Conservation (phyloP, 441 rosid genomes). For the Brassica hybrid region DNA sequence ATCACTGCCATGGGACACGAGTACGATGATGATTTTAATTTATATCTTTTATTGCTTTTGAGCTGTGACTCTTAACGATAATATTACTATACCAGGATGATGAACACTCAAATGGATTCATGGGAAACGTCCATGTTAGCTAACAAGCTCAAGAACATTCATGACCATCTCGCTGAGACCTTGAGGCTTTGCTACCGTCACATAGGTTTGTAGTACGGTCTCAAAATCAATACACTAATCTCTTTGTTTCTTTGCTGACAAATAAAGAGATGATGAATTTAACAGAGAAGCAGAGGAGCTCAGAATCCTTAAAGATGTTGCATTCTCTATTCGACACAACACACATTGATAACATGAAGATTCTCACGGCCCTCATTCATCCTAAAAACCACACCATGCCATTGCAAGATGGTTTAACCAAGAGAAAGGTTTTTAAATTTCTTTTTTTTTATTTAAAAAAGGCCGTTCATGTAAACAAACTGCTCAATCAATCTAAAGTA, state of each 20-base stretch:
- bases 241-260: not conserved
- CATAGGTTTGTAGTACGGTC: slow-evolving; percentile 49
- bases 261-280: slow-evolving; percentile 8
- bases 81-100: slow-evolving; percentile 44
- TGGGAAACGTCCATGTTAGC: slow-evolving; percentile 79
- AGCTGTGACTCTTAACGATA: not conserved
- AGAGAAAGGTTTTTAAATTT: slow-evolving; percentile 53
- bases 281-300: slow-evolving; percentile 62
- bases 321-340: slow-evolving; percentile 48
- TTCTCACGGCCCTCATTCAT: slow-evolving; percentile 67
- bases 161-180: slow-evolving; percentile 54
- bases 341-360: slow-evolving; percentile 73
- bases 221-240: not conserved
- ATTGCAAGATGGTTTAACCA: slow-evolving; percentile 61
- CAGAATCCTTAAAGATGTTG: slow-evolving; percentile 59
- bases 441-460: too few relatives aligned
- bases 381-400: slow-evolving; percentile 64
- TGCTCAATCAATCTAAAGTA: slow-evolving; percentile 2
- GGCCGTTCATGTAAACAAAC: too few relatives aligned
- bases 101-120: slow-evolving; percentile 62
- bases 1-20: slow-evolving; percentile 71
- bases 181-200: slow-evolving; percentile 58
- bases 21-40: slow-evolving; percentile 41
- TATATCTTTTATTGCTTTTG: not conserved
- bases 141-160: slow-evolving; percentile 63